Conservation (phyloP, 768 basidiomycete genomes). For the Kwoniella sp. region DNA sequence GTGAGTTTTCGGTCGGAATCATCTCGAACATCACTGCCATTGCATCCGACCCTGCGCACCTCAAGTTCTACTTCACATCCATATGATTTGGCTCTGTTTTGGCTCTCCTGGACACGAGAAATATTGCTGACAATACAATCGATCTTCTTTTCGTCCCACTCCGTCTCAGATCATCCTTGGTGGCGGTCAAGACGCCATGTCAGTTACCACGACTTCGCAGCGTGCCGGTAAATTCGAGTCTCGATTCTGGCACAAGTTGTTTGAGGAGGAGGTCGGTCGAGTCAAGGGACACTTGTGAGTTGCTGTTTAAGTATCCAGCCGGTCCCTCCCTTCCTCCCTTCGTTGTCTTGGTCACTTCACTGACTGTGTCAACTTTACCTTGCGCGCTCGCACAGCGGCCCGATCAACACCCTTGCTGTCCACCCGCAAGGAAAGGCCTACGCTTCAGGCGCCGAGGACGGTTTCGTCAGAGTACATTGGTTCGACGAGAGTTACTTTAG, state of each 20-base stretch:
- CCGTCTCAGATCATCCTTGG: constrained; percentile 74
- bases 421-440: constrained; percentile 86
- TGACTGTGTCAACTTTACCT: neutral
- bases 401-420: constrained; percentile 73
- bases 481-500: constrained; percentile 95
- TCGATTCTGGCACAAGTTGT: constrained; percentile 94
- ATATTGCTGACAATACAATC: too few species aligned
- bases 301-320: neutral
- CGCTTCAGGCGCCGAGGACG: constrained; percentile 95
- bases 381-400: constrained; percentile 38
- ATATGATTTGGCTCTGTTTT: neutral
- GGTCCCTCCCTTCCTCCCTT: neutral
- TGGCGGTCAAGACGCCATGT: constrained; percentile 98
- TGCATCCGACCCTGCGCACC: neutral
- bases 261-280: constrained; percentile 94
- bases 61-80: neutral
- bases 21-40: too few species aligned
- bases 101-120: too few species aligned
- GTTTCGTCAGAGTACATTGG: constrained; percentile 63
- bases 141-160: too few species aligned
- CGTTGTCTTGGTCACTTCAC: neutral
- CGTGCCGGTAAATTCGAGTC: constrained; percentile 98
- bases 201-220: constrained; percentile 87
- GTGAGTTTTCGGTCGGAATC: too few species aligned
- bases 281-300: constrained; percentile 98